Evolutionary conservation across 331 rosid genomes (phyloP).

Genomic region (Malus hybrid): DNA sequence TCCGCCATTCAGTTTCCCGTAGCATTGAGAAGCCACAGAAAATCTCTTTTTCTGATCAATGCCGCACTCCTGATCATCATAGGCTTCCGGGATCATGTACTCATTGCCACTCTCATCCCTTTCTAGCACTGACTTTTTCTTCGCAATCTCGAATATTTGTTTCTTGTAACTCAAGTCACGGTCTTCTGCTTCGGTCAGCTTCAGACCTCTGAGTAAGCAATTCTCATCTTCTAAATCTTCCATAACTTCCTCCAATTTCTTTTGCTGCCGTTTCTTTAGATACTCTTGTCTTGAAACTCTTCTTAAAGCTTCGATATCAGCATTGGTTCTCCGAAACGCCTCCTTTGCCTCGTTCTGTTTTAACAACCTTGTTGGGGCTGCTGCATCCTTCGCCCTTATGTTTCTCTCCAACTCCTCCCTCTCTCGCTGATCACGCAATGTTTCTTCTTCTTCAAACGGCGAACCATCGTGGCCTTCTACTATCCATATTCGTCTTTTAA

Average conservation of each 20-base stretch:
- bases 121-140: background rate
- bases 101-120: background rate
- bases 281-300: background rate
- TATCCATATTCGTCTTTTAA: constrained; percentile 38
- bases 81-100: too few species aligned
- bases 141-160: background rate
- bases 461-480: constrained; percentile 42
- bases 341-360: background rate
- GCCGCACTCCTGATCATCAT: too few species aligned
- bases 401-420: constrained; percentile 72
- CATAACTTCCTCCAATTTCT: background rate
- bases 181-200: background rate
- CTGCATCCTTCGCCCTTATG: constrained; percentile 66
- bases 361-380: constrained; percentile 44
- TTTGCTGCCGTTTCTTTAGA: background rate
- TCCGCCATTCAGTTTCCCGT: background rate
- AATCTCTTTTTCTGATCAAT: background rate
- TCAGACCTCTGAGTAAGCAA: background rate
- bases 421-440: constrained; percentile 73
- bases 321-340: background rate
- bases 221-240: background rate
- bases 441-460: constrained; percentile 71
- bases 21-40: background rate
- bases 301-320: background rate
- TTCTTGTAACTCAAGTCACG: background rate